Base-by-base conservation (phyloP, 495 filamentous ascomycete species). In the Hypoxylon lenormandii region DNA sequence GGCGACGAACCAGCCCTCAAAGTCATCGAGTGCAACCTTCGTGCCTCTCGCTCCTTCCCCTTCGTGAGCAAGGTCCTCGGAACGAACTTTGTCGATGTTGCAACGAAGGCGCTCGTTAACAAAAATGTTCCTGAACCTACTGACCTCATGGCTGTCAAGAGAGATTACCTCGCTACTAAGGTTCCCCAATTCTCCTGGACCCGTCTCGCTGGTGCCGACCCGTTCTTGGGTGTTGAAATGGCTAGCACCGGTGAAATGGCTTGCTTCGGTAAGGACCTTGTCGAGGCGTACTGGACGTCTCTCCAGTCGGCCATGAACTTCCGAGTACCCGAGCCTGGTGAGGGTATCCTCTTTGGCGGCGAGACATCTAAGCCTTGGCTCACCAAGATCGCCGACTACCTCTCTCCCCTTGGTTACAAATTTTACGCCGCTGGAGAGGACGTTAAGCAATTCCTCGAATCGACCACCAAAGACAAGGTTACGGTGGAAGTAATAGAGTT, bases 221-320 rank as follows among this genome's bases (percentile, higher is more conserved):
- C 95, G 19, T 98, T 96, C 88, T 87, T 98, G 40, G 94, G 95
- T 47, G 95, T 98, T 43, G 95, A 98, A 81, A 98, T 98, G 95
- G 83, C 93, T 23, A 92, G 89, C 73, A 98, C 95, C 19, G 95
- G 95, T 76, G 95, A 98, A 82, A 94, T 98, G 82, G 95, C 95
- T 46, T 98, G 95, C 81, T 98, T 98, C 81, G 95, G 95, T 64
- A 96, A 93, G 82, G 84, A 97, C 72, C 86, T 98, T 12, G 85
- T 97, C 51, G 95, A 98, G 79, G 96, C 95, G 28, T 98, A 98
- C 86, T 98, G 95, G 95, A 84, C 93, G 4, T 94, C 94, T 11
- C 82, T 97, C 59, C 95, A 98, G 81, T 94, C 93, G 19, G 95
- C 92, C 66, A 98, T 98, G 95, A 98, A 97, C 87, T 98, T 98